phyloP scores from a whole-genome alignment of 108 stramenopile species.

The Asterionellopsis glacialis region DNA sequence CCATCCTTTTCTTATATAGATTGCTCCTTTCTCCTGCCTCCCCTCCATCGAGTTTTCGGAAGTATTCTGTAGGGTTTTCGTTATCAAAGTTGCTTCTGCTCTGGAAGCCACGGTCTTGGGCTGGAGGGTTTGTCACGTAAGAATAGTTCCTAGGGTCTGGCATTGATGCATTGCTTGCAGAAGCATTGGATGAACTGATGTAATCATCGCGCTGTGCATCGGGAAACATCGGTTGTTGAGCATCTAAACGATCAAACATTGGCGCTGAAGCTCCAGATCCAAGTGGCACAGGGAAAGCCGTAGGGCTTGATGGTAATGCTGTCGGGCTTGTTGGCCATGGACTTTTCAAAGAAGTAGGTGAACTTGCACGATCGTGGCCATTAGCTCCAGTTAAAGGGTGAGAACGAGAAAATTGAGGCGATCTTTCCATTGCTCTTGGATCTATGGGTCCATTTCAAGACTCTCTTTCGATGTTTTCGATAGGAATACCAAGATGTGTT shows the following conservation, averaged over 20 bases:
- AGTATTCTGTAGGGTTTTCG: not conserved
- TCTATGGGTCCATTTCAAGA: too few relatives aligned
- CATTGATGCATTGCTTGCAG: too few relatives aligned
- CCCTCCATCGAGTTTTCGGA: not conserved
- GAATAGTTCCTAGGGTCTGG: too few relatives aligned
- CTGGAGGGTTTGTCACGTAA: not conserved
- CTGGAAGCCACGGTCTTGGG: not conserved
- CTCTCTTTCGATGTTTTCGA: too few relatives aligned
- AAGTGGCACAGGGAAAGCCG: conserved; percentile 1
- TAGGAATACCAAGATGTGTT: too few relatives aligned
- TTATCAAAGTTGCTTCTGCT: not conserved
- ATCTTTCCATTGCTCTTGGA: too few relatives aligned
- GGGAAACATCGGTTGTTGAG: not conserved
- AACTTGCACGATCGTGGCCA: too few relatives aligned
- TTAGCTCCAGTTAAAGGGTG: too few relatives aligned
- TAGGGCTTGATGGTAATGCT: conserved; percentile 1
- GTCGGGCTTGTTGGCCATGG: not conserved
- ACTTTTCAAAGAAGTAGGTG: too few relatives aligned
- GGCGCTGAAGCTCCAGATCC: not conserved
- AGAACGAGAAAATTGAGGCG: too few relatives aligned
- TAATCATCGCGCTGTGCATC: conserved; percentile 1
- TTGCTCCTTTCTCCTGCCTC: not conserved
- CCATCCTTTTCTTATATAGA: not conserved
- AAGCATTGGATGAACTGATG: not conserved
- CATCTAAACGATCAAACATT: too few relatives aligned